Evolutionary conservation across 805 yeast species (phyloP), one percentile per base, ranked within the genome.

Genomic region (Pichia pseudocactophila): DNA sequence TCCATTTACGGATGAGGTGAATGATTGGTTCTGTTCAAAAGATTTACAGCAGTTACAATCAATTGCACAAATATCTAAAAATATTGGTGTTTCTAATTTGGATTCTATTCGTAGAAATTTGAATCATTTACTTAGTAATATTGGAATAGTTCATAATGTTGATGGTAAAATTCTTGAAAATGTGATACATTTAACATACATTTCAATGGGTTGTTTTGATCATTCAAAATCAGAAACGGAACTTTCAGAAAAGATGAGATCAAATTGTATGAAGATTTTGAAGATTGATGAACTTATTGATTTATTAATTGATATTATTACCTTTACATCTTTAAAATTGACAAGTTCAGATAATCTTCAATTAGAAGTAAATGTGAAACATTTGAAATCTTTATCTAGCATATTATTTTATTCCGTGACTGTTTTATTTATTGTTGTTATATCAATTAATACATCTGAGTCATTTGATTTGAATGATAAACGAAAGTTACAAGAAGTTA

Each of bases 1-100:
- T 11, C 44, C 54, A 2, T 54, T 74, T 15, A 45, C 47, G 12
- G 56, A 57, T 1, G 82, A 78, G 47, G 39, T 61, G 13, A 56
- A 57, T 38, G 69, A 66, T 37, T 66, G 70, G 70, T 66, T 66
- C 40, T 52, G 56, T 20, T 46, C 34, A 34, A 50, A 48, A 22
- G 69, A 66, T 39, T 43, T 66, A 22, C 50, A 47, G 28, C 48
- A 50, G 10, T 20, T 63, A 42, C 44, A 43, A 11, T 30, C 48
- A 11, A 37, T 60, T 8, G 34, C 41, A 2, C 32, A 36, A 26
- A 34, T 44, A 5, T 35, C 50, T 2, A 17, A 34, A 10, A 33
- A 26, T 30, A 16, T 35, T n/a, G 4, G 27, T 16, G n/a, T 32
- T 7, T 11, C 16, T 15, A 39, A 38, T 32, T 34, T 46, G n/a